Percentiles rank a stretch among this genome's conserved stretches.
These are phyloP conservation scores for Anacardium occidentale DNA, from an alignment of 345 rosid species.

Conservation along the genomic window DNA sequence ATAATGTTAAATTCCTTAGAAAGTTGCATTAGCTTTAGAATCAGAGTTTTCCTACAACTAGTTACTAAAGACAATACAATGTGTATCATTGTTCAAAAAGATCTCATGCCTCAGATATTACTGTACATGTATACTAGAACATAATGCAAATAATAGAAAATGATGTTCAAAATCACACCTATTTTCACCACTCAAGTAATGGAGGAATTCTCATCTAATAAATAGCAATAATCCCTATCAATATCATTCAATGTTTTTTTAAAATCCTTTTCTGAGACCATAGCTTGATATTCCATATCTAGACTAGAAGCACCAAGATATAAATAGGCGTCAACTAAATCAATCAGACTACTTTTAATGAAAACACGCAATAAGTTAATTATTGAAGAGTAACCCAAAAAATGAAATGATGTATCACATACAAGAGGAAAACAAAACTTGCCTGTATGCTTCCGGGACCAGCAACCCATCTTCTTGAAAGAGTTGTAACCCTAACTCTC, in stretches of 20 bases:
- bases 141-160: not conserved
- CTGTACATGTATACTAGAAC: not conserved
- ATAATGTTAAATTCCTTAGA: not conserved
- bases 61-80: not conserved
- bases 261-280: not conserved
- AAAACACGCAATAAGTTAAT: not conserved
- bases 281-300: not conserved
- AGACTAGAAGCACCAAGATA: not conserved
- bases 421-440: conserved; percentile 31
- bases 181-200: not conserved
- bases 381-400: not conserved
- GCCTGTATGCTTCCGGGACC: conserved; percentile 85
- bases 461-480: conserved; percentile 95
- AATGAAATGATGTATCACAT: not conserved
- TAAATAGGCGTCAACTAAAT: not conserved
- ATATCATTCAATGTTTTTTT: not conserved
- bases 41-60: not conserved
- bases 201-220: not conserved
- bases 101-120: not conserved
- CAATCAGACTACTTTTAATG: conserved; percentile 1
- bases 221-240: not conserved
- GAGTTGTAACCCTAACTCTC: conserved; percentile 88
- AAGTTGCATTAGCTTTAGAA: not conserved
- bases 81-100: not conserved
- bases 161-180: not conserved